phyloP scores from a whole-genome alignment of 129 eudicot genomes.

The Lonicera japonica region DNA sequence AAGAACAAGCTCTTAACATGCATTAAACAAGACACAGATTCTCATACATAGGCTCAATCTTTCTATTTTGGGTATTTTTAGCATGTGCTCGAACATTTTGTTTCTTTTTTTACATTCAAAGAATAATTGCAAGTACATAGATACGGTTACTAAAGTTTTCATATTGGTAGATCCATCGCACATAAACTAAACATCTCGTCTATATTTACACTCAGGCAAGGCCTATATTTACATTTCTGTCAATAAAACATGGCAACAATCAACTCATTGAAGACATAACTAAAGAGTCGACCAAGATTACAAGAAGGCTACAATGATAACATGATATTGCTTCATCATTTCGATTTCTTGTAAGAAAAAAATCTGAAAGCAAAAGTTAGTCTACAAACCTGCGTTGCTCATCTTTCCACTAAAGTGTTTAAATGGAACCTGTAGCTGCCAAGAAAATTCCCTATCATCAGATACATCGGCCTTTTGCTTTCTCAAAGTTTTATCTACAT shows the following conservation, averaged over 20 bases:
- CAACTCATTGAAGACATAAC: background rate
- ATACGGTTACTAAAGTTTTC: too few relatives aligned
- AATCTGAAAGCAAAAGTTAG: slow-evolving; percentile 6
- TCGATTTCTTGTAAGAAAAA: background rate
- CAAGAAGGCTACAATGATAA: background rate
- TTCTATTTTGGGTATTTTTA: too few relatives aligned
- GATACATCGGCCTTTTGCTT: slow-evolving; percentile 32
- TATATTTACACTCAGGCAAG: background rate
- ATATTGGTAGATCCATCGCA: too few relatives aligned
- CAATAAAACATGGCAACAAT: background rate
- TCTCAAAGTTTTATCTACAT: slow-evolving; percentile 16
- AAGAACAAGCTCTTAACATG: too few relatives aligned
- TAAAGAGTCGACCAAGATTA: background rate
- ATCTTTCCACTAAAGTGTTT: slow-evolving; percentile 18
- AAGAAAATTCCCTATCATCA: slow-evolving; percentile 30
- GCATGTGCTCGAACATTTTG: too few relatives aligned
- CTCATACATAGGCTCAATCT: background rate
- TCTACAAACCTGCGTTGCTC: slow-evolving; percentile 41
- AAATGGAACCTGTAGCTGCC: slow-evolving; percentile 32
- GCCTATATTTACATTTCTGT: background rate
- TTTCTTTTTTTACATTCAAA: too few relatives aligned
- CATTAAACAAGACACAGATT: background rate
- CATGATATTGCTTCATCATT: background rate
- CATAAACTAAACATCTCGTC: background rate
- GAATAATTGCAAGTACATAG: background rate